Percentiles rank a stretch among this genome's conserved stretches.
These are phyloP conservation scores for Nadsonia commutata DNA, from an alignment of 1,139 yeast genomes.

Conservation along the genomic window DNA sequence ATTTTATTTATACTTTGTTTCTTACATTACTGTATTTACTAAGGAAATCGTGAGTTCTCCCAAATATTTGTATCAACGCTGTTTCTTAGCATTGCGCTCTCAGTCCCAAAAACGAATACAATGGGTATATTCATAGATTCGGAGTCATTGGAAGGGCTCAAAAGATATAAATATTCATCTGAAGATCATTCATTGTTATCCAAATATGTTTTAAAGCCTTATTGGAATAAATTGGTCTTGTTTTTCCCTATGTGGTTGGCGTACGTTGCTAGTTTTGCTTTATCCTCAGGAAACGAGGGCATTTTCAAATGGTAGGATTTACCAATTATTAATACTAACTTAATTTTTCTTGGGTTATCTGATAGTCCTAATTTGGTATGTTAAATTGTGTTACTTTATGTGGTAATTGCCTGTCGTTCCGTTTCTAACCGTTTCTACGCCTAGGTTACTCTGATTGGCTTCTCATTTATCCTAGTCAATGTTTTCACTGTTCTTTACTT, in stretches of 20 bases:
- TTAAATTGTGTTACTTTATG: not conserved
- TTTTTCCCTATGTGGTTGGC: constrained; percentile 80
- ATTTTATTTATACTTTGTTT: too few species aligned
- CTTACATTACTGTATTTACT: too few species aligned
- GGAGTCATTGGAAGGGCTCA: not conserved
- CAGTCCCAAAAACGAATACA: too few species aligned
- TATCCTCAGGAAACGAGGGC: too few species aligned
- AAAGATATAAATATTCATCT: constrained; percentile 33
- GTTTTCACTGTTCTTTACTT: constrained; percentile 51
- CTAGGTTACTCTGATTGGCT: constrained; percentile 67
- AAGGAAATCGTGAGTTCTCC: too few species aligned
- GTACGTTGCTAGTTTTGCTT: not conserved
- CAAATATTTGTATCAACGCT: too few species aligned
- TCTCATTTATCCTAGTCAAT: constrained; percentile 53
- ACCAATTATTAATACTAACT: not conserved
- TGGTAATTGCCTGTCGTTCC: not conserved
- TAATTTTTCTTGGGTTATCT: too few species aligned
- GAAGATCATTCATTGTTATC: constrained; percentile 76
- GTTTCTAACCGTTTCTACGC: too few species aligned
- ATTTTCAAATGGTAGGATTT: not conserved
- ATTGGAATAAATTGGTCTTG: constrained; percentile 51
- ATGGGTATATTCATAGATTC: not conserved
- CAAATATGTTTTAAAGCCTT: constrained; percentile 58
- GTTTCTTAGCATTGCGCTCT: too few species aligned
- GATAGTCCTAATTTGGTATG: not conserved